phyloP scores from a whole-genome alignment of 352 stramenopile genomes.

The Globisporangium irregulare region DNA sequence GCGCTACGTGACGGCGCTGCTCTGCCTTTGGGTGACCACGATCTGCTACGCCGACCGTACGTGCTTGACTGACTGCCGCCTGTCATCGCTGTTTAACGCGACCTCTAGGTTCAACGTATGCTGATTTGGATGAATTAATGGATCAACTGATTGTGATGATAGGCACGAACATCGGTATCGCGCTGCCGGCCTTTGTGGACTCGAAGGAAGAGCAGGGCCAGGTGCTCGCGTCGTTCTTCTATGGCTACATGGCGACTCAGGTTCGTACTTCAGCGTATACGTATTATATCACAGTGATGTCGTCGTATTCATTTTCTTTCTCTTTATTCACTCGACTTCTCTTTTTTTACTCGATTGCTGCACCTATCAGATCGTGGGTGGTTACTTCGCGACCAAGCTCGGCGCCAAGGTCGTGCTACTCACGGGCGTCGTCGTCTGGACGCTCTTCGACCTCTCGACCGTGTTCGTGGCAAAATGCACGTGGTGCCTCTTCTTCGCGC shows the following conservation, averaged over 20 bases:
- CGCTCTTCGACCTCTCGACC: slow-evolving; percentile 80
- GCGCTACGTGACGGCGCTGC: slow-evolving; percentile 67
- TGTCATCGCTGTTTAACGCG: background rate
- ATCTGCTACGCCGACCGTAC: slow-evolving; percentile 86
- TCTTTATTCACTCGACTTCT: no score
- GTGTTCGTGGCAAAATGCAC: slow-evolving; percentile 59
- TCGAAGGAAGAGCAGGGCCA: slow-evolving; percentile 78
- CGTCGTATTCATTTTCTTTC: background rate
- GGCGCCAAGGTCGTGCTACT: slow-evolving; percentile 76
- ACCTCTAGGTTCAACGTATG: background rate
- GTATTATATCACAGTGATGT: no score
- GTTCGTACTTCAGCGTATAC: slow-evolving; percentile 17
- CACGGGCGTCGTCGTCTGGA: slow-evolving; percentile 78
- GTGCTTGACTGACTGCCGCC: background rate
- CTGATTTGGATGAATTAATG: background rate
- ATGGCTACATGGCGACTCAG: slow-evolving; percentile 86
- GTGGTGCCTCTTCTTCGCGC: slow-evolving; percentile 68
- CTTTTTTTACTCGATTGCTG: background rate
- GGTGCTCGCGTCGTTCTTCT: slow-evolving; percentile 85
- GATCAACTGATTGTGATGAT: background rate
- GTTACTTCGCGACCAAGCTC: slow-evolving; percentile 65
- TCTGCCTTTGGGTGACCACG: slow-evolving; percentile 74
- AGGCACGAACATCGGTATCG: slow-evolving; percentile 88
- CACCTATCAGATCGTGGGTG: slow-evolving; percentile 58
- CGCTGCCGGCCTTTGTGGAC: slow-evolving; percentile 68